These are phyloP conservation scores for Arthrobotrys entomopaga DNA, from an alignment of 2,329 filamentous ascomycete species.

Conservation along the genomic window DNA sequence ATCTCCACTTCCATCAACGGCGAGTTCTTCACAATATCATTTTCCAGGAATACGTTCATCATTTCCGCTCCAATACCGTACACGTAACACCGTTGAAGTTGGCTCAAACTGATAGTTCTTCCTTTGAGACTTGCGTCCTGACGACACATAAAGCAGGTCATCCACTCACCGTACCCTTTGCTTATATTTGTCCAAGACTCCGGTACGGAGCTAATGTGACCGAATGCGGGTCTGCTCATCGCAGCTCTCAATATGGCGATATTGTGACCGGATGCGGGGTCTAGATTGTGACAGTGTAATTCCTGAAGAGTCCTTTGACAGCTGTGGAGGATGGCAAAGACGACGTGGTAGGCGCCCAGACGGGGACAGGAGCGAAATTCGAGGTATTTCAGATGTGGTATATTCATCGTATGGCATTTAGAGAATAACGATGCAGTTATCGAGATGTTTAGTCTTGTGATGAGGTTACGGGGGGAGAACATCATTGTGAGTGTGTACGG, in stretches of 20 bases:
- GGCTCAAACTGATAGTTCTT: not conserved
- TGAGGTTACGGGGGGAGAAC: slow-evolving; percentile 7
- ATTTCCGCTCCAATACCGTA: slow-evolving; percentile 2
- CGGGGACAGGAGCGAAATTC: not conserved
- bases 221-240: too few relatives aligned
- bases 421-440: not conserved
- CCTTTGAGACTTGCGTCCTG: not conserved
- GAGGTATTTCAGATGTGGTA: slow-evolving; percentile 15
- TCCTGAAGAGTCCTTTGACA: slow-evolving; percentile 15
- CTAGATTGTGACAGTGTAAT: slow-evolving; percentile 14
- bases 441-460: slow-evolving; percentile 13
- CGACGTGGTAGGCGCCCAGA: not conserved
- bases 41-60: not conserved
- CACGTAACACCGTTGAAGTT: slow-evolving; percentile 3
- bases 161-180: slow-evolving; percentile 7
- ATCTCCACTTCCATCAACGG: slow-evolving; percentile 12
- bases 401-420: not conserved
- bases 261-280: too few relatives aligned
- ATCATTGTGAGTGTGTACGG: slow-evolving; percentile 5
- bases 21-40: not conserved
- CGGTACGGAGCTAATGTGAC: too few relatives aligned
- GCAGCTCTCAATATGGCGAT: too few relatives aligned
- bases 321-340: slow-evolving; percentile 28
- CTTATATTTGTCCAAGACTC: not conserved
- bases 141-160: slow-evolving; percentile 1